phyloP scores from a whole-genome alignment of 306 rosid species.

The Quercus gilva region DNA sequence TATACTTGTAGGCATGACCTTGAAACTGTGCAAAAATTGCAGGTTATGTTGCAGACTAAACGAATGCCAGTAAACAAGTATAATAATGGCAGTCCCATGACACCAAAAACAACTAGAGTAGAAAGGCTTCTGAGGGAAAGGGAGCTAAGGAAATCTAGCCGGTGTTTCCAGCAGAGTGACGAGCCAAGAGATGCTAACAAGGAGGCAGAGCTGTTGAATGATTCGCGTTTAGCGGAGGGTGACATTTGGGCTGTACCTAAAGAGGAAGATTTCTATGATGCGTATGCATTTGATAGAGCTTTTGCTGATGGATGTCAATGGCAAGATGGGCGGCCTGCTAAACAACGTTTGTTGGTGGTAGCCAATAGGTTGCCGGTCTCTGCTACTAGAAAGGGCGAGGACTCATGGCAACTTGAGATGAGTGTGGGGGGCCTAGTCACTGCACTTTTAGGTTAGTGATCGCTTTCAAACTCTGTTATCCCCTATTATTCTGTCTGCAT shows the following conservation, averaged over 20 bases:
- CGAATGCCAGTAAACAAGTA: slow-evolving; percentile 71
- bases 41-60: slow-evolving; percentile 31
- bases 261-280: slow-evolving; percentile 60
- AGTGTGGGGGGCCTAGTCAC: slow-evolving; percentile 94
- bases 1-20: background rate
- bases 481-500: slow-evolving; percentile 13
- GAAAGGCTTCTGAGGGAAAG: slow-evolving; percentile 96
- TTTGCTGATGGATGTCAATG: slow-evolving; percentile 41
- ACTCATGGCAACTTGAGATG: slow-evolving; percentile 79
- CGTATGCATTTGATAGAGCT: slow-evolving; percentile 23
- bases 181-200: slow-evolving; percentile 48
- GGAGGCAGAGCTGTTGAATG: slow-evolving; percentile 45
- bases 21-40: slow-evolving; percentile 17
- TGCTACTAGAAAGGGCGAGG: slow-evolving; percentile 80
- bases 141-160: slow-evolving; percentile 68
- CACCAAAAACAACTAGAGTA: slow-evolving; percentile 79
- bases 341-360: slow-evolving; percentile 81
- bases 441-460: slow-evolving; percentile 85
- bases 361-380: slow-evolving; percentile 96
- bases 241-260: slow-evolving; percentile 26
- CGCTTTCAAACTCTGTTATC: slow-evolving; percentile 16
- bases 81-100: slow-evolving; percentile 53
- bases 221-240: slow-evolving; percentile 26
- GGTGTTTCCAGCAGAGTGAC: slow-evolving; percentile 33
- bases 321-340: slow-evolving; percentile 55